These are phyloP conservation scores for Sugiyamaella castrensis DNA, from an alignment of 1,139 yeast species.

Conservation along the genomic window DNA sequence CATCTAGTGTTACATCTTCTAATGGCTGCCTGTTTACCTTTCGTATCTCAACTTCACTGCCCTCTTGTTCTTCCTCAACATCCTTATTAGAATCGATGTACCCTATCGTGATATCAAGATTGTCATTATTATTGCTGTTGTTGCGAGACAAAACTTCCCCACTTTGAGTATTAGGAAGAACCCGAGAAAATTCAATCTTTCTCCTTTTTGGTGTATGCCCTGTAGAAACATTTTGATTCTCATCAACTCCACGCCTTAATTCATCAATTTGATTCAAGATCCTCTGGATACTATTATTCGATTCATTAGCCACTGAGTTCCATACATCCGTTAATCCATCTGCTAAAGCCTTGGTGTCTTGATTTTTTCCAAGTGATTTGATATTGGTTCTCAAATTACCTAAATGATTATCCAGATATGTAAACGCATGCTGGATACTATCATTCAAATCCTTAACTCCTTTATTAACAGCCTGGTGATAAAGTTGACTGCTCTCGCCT, in stretches of 20 bases:
- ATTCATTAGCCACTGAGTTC: constrained; percentile 7
- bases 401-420: constrained; percentile 14
- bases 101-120: not conserved
- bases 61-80: not conserved
- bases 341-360: constrained; percentile 2
- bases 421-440: constrained; percentile 13
- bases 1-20: constrained; percentile 5
- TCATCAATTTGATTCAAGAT: not conserved
- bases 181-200: constrained; percentile 14
- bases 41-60: not conserved
- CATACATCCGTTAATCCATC: constrained; percentile 5
- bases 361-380: constrained; percentile 2
- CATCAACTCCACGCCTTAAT: not conserved
- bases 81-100: not conserved
- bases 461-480: constrained; percentile 1
- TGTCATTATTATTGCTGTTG: no score
- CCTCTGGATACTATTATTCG: not conserved
- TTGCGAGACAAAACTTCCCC: not conserved
- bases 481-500: constrained; percentile 4
- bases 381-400: constrained; percentile 9
- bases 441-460: constrained; percentile 11
- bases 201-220: constrained; percentile 18
- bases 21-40: constrained; percentile 2
- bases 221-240: constrained; percentile 2
- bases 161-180: constrained; percentile 13